Evolutionary conservation across 2,329 filamentous ascomycete species (phyloP).

Genomic region (Dactylellina leptospora): DNA sequence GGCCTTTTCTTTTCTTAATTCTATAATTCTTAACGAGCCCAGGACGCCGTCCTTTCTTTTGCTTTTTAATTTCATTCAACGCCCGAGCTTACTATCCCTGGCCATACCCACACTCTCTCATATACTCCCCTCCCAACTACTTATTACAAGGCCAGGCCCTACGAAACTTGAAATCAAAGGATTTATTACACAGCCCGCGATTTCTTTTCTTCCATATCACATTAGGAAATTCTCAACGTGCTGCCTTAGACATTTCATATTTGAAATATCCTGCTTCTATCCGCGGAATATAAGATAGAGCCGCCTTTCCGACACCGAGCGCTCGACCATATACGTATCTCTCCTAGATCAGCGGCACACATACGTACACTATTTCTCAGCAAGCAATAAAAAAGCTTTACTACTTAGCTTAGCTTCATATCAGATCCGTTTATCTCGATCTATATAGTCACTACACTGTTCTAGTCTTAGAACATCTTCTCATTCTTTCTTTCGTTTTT

Average conservation of each 20-base stretch:
- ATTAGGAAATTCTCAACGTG: constrained; percentile 45
- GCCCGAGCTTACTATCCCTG: constrained; percentile 36
- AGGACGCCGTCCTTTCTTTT: constrained; percentile 35
- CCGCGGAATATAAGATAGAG: constrained; percentile 42
- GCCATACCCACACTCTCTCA: constrained; percentile 29
- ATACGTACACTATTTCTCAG: constrained; percentile 38
- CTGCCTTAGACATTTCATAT: constrained; percentile 32
- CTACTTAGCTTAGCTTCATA: constrained; percentile 17
- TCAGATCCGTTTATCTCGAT: constrained; percentile 18
- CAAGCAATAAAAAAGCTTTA: constrained; percentile 21
- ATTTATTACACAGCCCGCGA: constrained; percentile 34
- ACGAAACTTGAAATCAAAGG: constrained; percentile 41
- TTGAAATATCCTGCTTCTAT: constrained; percentile 32
- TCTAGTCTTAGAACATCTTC: constrained; percentile 9
- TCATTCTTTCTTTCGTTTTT: constrained; percentile 1
- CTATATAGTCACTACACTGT: constrained; percentile 29
- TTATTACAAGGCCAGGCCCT: constrained; percentile 32
- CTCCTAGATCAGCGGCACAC: constrained; percentile 36
- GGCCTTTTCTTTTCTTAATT: constrained; percentile 17
- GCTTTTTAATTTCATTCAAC: constrained; percentile 36
- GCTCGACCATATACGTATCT: constrained; percentile 14
- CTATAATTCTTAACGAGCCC: constrained; percentile 18
- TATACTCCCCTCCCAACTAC: constrained; percentile 9
- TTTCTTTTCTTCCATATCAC: constrained; percentile 20
- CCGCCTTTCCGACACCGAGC: constrained; percentile 33